Percentiles rank a stretch among this genome's conserved stretches.
Evolutionary conservation across 306 rosid genomes (phyloP).

Genomic region (Cercis canadensis): DNA sequence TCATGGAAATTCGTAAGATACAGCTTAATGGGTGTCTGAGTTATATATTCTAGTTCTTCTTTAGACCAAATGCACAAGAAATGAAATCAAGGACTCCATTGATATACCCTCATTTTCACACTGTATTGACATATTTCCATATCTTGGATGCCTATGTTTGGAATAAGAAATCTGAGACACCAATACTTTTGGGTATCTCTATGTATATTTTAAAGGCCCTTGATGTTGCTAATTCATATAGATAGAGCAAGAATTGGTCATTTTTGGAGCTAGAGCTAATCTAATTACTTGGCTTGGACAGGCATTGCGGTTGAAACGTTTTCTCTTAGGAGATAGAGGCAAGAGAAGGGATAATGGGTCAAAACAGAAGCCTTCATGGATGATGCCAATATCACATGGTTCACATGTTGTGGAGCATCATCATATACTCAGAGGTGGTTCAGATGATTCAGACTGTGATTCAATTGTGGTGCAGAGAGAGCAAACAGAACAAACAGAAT

Average conservation of each 20-base stretch:
- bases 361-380: constrained; percentile 64
- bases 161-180: no score
- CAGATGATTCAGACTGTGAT: constrained; percentile 52
- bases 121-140: no score
- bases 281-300: constrained; percentile 1
- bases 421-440: constrained; percentile 8
- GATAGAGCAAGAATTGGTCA: not conserved
- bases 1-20: constrained; percentile 9
- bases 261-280: not conserved
- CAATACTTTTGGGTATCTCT: no score
- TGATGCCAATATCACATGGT: constrained; percentile 84
- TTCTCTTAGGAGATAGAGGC: constrained; percentile 41
- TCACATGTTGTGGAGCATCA: constrained; percentile 50
- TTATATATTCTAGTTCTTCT: constrained; percentile 16
- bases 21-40: not conserved
- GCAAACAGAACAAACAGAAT: constrained; percentile 59
- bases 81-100: no score
- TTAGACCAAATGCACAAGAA: not conserved
- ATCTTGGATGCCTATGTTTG: no score
- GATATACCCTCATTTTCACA: no score
- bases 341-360: constrained; percentile 38
- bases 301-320: constrained; percentile 56
- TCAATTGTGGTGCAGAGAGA: constrained; percentile 79
- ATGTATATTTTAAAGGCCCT: no score
- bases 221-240: constrained; percentile 4